Percentiles rank a stretch among this genome's conserved stretches.
phyloP scores from a whole-genome alignment of 495 filamentous ascomycete species.

The Penicillium waksmanii region DNA sequence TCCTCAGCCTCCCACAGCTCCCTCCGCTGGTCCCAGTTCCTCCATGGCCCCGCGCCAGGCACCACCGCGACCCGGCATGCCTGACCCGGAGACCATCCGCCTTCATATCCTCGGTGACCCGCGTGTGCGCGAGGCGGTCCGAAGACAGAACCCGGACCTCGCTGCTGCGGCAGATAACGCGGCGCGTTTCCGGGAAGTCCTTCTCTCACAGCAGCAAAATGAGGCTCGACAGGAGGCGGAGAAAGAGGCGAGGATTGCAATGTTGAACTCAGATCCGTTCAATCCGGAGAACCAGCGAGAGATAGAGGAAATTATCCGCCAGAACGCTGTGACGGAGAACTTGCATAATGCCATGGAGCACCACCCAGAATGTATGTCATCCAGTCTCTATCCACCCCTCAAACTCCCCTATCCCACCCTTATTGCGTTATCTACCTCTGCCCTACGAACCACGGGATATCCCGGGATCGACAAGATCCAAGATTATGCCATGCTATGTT shows the following conservation, averaged over 20 bases:
- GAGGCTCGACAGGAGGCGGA: constrained; percentile 71
- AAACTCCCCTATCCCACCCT: neutral
- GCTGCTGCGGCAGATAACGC: constrained; percentile 79
- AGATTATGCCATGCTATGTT: neutral
- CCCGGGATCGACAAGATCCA: neutral
- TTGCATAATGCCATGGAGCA: constrained; percentile 94
- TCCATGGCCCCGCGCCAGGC: constrained; percentile 41
- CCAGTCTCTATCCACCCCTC: neutral
- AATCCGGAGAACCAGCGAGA: constrained; percentile 86
- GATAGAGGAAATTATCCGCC: constrained; percentile 95
- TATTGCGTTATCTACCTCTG: neutral
- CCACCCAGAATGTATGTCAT: constrained; percentile 83
- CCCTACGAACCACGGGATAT: neutral
- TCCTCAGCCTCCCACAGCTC: constrained; percentile 11
- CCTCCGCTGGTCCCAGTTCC: constrained; percentile 31
- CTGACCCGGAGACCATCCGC: constrained; percentile 82
- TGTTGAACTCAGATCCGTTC: constrained; percentile 90
- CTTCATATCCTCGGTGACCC: constrained; percentile 83
- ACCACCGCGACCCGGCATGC: constrained; percentile 43
- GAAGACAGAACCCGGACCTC: constrained; percentile 71
- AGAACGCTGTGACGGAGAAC: constrained; percentile 92
- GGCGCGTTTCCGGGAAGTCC: constrained; percentile 71
- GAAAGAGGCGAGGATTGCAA: constrained; percentile 76
- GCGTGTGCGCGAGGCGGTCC: constrained; percentile 66
- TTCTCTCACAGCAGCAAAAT: constrained; percentile 63